Evolutionary conservation across 371 early-diverging fungal species (phyloP).

Genomic region (Capniomyces stellatus): DNA sequence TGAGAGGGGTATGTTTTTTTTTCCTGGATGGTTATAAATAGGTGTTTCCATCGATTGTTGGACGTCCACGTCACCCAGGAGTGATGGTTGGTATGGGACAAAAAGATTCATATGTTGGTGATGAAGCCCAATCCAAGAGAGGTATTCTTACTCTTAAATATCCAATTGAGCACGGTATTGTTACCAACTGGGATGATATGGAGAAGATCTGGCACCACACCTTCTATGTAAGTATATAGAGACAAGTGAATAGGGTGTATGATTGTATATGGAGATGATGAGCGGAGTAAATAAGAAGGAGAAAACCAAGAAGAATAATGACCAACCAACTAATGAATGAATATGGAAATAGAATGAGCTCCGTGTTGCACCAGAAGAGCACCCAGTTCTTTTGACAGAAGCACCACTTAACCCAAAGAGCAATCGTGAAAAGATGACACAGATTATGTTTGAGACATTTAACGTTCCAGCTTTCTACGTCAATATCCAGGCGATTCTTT

Average conservation of each 20-base stretch:
- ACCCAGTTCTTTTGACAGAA: conserved; percentile 98
- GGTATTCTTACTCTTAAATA: conserved; percentile 98
- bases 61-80: conserved; percentile 98
- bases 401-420: conserved; percentile 99
- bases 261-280: no score
- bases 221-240: conserved; percentile 38
- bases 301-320: not conserved
- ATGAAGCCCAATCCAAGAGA: conserved; percentile 99
- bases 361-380: conserved; percentile 81
- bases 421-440: conserved; percentile 99
- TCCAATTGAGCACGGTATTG: conserved; percentile 99
- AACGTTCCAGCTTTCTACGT: conserved; percentile 98
- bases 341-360: conserved; percentile 31
- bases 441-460: conserved; percentile 99
- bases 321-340: not conserved
- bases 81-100: conserved; percentile 99
- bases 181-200: conserved; percentile 99
- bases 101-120: conserved; percentile 99
- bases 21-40: conserved; percentile 15
- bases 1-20: no score
- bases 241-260: no score
- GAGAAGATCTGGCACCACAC: conserved; percentile 99
- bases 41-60: conserved; percentile 98
- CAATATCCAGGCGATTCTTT: conserved; percentile 97
- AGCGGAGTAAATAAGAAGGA: not conserved